Percentiles rank a stretch among this genome's conserved stretches.
phyloP scores from a whole-genome alignment of 495 filamentous ascomycete species.

The Pseudevernia furfuracea region DNA sequence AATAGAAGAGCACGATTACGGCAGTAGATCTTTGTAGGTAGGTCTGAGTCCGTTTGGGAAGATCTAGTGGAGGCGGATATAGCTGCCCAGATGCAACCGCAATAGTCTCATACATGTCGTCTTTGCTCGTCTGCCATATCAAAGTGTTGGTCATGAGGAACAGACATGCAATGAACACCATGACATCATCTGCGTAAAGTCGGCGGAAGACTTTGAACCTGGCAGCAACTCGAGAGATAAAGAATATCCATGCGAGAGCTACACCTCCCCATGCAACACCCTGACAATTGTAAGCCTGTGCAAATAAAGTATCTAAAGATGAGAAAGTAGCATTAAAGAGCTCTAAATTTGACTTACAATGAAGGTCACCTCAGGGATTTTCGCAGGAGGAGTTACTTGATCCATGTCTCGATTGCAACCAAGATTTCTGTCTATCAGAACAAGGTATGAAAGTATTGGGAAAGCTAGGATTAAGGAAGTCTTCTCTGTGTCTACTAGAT shows the following conservation, averaged over 20 bases:
- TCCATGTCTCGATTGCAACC: too few species aligned
- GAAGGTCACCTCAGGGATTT: too few species aligned
- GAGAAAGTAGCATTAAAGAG: too few species aligned
- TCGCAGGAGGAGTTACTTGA: too few species aligned
- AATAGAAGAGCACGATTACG: too few species aligned
- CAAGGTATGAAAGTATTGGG: too few species aligned
- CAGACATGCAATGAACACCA: neutral
- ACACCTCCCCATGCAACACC: neutral
- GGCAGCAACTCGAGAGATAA: neutral
- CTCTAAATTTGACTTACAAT: too few species aligned
- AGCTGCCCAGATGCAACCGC: neutral
- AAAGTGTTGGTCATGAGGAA: neutral
- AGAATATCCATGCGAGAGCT: neutral
- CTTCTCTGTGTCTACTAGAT: too few species aligned
- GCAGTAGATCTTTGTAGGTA: neutral
- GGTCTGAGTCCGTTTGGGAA: neutral
- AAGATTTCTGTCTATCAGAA: too few species aligned
- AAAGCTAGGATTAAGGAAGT: too few species aligned
- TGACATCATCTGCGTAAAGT: neutral
- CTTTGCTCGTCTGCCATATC: neutral
- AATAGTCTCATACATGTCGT: neutral
- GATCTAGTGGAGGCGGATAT: neutral
- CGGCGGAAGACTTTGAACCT: neutral
- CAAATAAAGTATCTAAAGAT: too few species aligned
- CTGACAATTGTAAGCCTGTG: neutral